Percentiles rank a stretch among this genome's conserved stretches.
Evolutionary conservation across 2,329 filamentous ascomycete species (phyloP).

Genomic region (Parastagonospora avenae): DNA sequence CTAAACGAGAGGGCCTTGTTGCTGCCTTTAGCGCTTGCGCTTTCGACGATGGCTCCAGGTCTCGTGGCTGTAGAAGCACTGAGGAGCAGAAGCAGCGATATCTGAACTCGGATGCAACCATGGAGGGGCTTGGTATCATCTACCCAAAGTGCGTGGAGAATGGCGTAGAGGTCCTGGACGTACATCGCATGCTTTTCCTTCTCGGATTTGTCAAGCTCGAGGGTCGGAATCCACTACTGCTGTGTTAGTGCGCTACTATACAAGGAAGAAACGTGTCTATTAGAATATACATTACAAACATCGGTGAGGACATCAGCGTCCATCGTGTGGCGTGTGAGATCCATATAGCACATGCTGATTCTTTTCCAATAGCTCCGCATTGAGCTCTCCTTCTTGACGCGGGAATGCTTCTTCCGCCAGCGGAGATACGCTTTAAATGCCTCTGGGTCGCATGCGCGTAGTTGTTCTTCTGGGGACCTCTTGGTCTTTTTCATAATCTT

Average conservation of each 20-base stretch:
- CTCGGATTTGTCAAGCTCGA: slow-evolving; percentile 20
- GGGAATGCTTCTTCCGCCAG: slow-evolving; percentile 16
- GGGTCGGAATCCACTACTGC: slow-evolving; percentile 19
- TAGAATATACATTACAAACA: slow-evolving; percentile 20
- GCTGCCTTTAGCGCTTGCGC: slow-evolving; percentile 13
- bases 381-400: no score
- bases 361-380: no score
- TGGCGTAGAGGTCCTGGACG: slow-evolving; percentile 26
- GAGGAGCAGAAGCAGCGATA: slow-evolving; percentile 26
- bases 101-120: slow-evolving; percentile 20
- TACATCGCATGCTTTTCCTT: slow-evolving; percentile 29
- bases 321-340: slow-evolving; percentile 15
- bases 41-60: slow-evolving; percentile 19
- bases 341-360: no score
- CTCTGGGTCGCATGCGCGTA: slow-evolving; percentile 15
- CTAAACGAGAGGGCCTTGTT: no score
- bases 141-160: slow-evolving; percentile 24
- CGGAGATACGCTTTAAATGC: slow-evolving; percentile 22
- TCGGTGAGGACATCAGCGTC: slow-evolving; percentile 15
- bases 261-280: slow-evolving; percentile 5
- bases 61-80: slow-evolving; percentile 22
- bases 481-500: no score
- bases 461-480: slow-evolving; percentile 12
- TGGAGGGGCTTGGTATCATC: slow-evolving; percentile 21
- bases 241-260: slow-evolving; percentile 10